Conservation (phyloP, 2,329 filamentous ascomycete species). For the Plenodomus lindquistii region DNA sequence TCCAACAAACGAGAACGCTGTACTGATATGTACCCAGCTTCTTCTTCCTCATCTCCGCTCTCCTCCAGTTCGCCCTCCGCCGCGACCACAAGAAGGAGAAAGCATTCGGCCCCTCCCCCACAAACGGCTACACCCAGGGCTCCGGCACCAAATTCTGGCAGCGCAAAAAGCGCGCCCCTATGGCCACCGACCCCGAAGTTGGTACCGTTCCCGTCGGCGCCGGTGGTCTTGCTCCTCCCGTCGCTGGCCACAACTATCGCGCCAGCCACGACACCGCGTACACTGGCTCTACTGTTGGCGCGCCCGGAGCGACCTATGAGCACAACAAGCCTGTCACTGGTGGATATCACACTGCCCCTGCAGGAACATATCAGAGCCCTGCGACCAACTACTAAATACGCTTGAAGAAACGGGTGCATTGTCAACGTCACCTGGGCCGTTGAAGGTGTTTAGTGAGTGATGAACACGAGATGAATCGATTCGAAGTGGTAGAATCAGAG, state of each 20-base stretch:
- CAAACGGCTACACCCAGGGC: slow-evolving; percentile 70
- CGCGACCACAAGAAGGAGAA: slow-evolving; percentile 76
- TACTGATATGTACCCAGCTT: slow-evolving; percentile 38
- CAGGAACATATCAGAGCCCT: slow-evolving; percentile 42
- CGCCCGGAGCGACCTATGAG: slow-evolving; percentile 42
- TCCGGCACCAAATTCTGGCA: slow-evolving; percentile 55
- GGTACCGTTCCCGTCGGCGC: slow-evolving; percentile 32
- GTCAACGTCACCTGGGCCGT: background rate
- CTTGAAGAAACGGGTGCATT: background rate
- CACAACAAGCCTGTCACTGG: slow-evolving; percentile 41
- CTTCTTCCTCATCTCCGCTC: slow-evolving; percentile 74
- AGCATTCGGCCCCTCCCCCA: slow-evolving; percentile 67
- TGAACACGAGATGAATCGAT: background rate
- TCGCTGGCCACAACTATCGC: slow-evolving; percentile 39
- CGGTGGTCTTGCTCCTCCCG: slow-evolving; percentile 19
- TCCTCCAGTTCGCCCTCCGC: slow-evolving; percentile 69
- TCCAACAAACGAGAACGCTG: background rate
- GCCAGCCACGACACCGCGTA: slow-evolving; percentile 56
- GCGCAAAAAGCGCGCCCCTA: slow-evolving; percentile 40
- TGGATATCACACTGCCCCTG: slow-evolving; percentile 53
- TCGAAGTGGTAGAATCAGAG: background rate
- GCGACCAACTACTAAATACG: slow-evolving; percentile 32
- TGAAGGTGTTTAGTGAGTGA: background rate
- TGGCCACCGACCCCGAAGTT: slow-evolving; percentile 51
- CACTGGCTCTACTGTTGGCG: slow-evolving; percentile 51